Evolutionary conservation across 306 rosid species (phyloP), one percentile per base, ranked within the genome.

Genomic region (Gillenia trifoliata): DNA sequence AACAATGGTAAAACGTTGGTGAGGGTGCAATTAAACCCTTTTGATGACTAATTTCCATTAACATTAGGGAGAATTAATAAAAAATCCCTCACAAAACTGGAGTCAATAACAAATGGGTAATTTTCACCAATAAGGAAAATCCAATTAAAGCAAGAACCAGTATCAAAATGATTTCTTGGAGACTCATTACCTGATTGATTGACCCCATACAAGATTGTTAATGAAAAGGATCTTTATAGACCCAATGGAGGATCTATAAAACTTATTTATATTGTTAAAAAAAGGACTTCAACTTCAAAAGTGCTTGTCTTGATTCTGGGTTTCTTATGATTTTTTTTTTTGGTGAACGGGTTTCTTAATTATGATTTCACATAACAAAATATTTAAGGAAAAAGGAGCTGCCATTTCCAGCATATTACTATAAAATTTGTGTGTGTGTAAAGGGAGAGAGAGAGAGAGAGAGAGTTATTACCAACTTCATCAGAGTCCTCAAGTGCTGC

Each of bases 391-490:
- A 63, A 63, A 63, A 17, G 66, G 66, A 61, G 38, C 66, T 29
- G 38, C 22, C 38, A 16, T 61, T 61, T 61, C 65, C 65, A 15
- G 64, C 64, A 28, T 15, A 45, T 45, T 45, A 16, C 17, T 4
- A 4, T 1, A 45, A 5, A 15, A 45, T 45, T 45, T 45, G 8
- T 15, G 17, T 16, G 2, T 15, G 2, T 15, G 7, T 36, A 36
- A 2, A 36, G 41, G 9, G 41, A 36, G 41, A 36, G 40, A 34
- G 40, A 34, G 40, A 34, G 40, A 34, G 40, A 34, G 26, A 75
- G 36, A 47, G 54, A n/a, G 19, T 38, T 45, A 33, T 69, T 84
- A 92, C 98, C 91, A 50, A 45, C 78, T 87, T 84, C 84, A 56
- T 80, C 82, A 50, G 86, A 33, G 2, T 77, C 76, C 25, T 77